Evolutionary conservation across 352 stramenopile species (phyloP).

Genomic region (Globisporangium barbulae): DNA sequence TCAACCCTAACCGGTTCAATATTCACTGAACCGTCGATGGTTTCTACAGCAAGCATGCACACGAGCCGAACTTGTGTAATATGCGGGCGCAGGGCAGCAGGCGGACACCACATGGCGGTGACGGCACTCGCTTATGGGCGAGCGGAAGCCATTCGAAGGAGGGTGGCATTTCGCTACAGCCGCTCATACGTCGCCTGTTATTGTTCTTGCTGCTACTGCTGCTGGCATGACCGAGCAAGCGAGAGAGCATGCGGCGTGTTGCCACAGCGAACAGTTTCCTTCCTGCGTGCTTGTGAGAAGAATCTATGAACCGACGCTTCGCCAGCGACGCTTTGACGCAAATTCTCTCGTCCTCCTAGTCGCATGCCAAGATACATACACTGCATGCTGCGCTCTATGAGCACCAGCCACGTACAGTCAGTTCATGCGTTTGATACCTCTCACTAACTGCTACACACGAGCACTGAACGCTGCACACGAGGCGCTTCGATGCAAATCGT

Average conservation of each 20-base stretch:
- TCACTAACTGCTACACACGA: too few species aligned
- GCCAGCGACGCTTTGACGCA: neutral
- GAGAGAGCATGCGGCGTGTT: slow-evolving; percentile 8
- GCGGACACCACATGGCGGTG: slow-evolving; percentile 1
- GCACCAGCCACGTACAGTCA: neutral
- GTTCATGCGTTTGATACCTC: too few species aligned
- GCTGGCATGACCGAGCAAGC: neutral
- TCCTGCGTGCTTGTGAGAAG: neutral
- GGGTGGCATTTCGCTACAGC: neutral
- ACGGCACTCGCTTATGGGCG: neutral
- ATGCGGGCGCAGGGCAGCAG: neutral
- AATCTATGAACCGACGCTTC: slow-evolving; percentile 7
- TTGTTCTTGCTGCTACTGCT: neutral
- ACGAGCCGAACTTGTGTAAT: neutral
- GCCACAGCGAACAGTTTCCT: neutral
- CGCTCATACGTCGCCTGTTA: neutral
- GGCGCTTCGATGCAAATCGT: neutral
- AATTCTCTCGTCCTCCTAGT: neutral
- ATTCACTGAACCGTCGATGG: neutral
- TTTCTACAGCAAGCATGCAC: slow-evolving; percentile 4
- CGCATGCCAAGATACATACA: neutral
- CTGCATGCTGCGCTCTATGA: neutral
- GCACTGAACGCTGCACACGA: too few species aligned
- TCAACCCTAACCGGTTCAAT: slow-evolving; percentile 13
- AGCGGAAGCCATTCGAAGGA: neutral